Evolutionary conservation across 495 filamentous ascomycete genomes (phyloP).

Genomic region (Tuber melanosporum): DNA sequence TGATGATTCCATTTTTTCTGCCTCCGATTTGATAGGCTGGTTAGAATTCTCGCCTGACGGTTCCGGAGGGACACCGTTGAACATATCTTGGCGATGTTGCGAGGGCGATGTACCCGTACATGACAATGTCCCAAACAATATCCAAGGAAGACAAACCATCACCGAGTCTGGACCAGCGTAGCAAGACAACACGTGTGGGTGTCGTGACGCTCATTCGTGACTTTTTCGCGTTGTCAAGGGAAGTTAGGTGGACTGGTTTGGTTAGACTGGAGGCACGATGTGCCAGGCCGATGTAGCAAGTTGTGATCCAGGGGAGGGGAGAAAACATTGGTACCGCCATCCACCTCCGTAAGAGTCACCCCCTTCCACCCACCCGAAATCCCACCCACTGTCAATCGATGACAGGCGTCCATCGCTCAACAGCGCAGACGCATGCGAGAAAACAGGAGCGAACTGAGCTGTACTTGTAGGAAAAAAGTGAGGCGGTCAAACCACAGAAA

Average conservation of each 20-base stretch:
- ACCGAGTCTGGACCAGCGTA: neutral
- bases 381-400: neutral
- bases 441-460: neutral
- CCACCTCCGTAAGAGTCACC: neutral
- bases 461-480: neutral
- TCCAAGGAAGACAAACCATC: neutral
- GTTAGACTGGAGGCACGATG: neutral
- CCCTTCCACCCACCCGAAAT: neutral
- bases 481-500: neutral
- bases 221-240: neutral
- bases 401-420: neutral
- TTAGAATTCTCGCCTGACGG: neutral
- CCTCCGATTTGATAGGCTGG: neutral
- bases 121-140: neutral
- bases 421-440: neutral
- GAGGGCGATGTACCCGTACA: neutral
- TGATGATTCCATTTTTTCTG: neutral
- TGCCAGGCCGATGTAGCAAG: neutral
- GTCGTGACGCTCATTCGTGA: neutral
- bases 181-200: neutral
- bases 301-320: neutral
- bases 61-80: neutral
- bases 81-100: neutral
- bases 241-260: neutral
- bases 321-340: neutral